Base-by-base conservation (phyloP, 2,329 filamentous ascomycete species). In the Aspergillus neotritici region DNA sequence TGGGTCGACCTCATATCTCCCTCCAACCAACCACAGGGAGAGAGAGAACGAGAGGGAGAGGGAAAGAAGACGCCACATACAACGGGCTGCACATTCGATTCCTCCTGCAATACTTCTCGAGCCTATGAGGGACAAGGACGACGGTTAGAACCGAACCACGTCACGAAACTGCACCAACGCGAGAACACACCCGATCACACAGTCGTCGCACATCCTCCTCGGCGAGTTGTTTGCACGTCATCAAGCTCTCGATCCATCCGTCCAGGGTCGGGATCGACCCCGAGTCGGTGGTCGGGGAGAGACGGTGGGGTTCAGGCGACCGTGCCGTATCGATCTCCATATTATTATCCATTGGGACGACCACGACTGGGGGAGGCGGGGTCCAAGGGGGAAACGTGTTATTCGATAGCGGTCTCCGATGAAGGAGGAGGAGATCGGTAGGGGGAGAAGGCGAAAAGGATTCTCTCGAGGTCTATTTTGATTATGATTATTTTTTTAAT, bases 51-150 rank as follows among this genome's bases (percentile, higher is more conserved):
- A 25, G 21, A 2, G 21, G 3, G 21, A 8, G 21, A 5, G 21
- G 3, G 2, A 8, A 25, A 8, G 9, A 25, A 9, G 7, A 25
- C 9, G 5, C 21, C 47, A 70, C 80, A 63, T 87, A 96, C 90
- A 72, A 98, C 93, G 67, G 93, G 93, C 75, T 98, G 93, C 54
- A 98, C 93, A 66, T 98, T 98, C 44, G 90, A 96, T 74, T 98
- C 93, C 41, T 95, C 89, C 72, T 95, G 89, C 57, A 98, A 76
- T 49, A 98, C 90, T 73, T 98, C 93, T 71, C 90, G 82, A 64
- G 93, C 90, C 89, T 95, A 42, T 21, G 50, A 4, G 40, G 34
- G 42, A 41, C 49, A 47, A 43, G 51, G 39, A 53, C 44, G 49
- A 53, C 30, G 17, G 45, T 48, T 49, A 44, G 44, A 38, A 15